Base-by-base conservation (phyloP, 176 grass and related monocot species). In the Tillandsia leiboldiana region DNA sequence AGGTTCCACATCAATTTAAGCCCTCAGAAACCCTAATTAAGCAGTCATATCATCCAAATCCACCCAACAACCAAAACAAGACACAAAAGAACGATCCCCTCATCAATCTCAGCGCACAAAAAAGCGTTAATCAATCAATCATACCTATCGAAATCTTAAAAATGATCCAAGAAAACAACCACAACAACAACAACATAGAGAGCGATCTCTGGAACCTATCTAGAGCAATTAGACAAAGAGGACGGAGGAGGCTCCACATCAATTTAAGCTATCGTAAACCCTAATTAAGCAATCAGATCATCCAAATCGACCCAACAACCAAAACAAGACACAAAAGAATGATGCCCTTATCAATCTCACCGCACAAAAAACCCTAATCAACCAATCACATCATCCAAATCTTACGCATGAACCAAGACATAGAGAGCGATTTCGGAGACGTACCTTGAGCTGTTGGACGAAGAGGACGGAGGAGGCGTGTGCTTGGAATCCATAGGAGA, bases 391-490 rank as follows among this genome's bases (percentile, higher is more conserved):
- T 48, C 9, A 11, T 24, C 18, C n/a, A 65, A 51, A 51, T 29
- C 23, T 12, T 1, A 26, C 28, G 11, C 11, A 56, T 68, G 27
- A 17, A 13, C 33, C 5, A 42, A 42, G 33, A 42, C 33, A 42
- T 42, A 42, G 33, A 42, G 33, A 42, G 33, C 33, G 5, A 42
- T 42, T 42, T 42, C 33, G 33, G 65, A 18, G 11, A 53, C 68
- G 1, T 48, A 97, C 94, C 89, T 92, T 97, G 79, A 97, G 94
- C 82, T 97, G 94, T 77, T 92, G 89, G 64, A 97, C 76, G 72
- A 90, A 92, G 69, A 90, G 89, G 51, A 77, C 64, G 29, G 64
- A 68, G 26, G 65, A n/a, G 17, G 65, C 28, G 51, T 77, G 74
- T 51, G 74, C 74, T 15, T 77, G 74, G 51, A 77, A 77, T 3